Base-by-base conservation (phyloP, 2,329 filamentous ascomycete genomes). In the Fusarium sp. region DNA sequence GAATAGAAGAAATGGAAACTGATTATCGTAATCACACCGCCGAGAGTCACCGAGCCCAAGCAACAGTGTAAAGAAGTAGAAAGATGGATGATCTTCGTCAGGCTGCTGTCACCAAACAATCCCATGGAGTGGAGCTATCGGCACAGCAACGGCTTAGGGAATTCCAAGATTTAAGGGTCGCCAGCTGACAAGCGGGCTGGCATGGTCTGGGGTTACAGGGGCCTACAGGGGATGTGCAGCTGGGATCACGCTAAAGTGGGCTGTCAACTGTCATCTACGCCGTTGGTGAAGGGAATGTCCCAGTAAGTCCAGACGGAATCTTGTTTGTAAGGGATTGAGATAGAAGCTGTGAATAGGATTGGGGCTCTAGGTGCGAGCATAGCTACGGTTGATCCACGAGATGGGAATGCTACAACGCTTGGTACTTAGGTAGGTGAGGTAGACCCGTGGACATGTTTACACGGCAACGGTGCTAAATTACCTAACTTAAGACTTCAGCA, bases 91-190 rank as follows among this genome's bases (percentile, higher is more conserved):
- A 39, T 62, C 51, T 35, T 48, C 42, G 42, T 62, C 27, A 18
- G 54, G 54, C 49, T 60, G 41, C 55, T 63, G 46, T 37, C 54
- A 48, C 56, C 41, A 68, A 68, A 68, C 63, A 68, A 67, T 61
- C 33, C 46, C 41, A 35, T 29, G 15, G 41, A 42, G 56, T 68
- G 65, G 65, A 49, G 63, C 42, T 54, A 68, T 68, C 65, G 65
- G 65, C 65, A 68, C 56, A 44, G 65, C 65, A 68, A 68, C 65
- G 65, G 44, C n/a, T 21, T 16, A 55, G 59, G 52, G 29, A 54
- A 67, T 68, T 67, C 63, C 64, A 67, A 49, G 55, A 57, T 52
- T 51, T 60, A 46, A 68, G 55, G 46, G 63, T 67, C 65, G 66
- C 65, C 48, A 65, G 63, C 60, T 42, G 63, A 65, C 48, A 56